Evolutionary conservation across 1,139 yeast species (phyloP), one percentile per base, ranked within the genome.

Genomic region (Lodderomyces elongisporus): DNA sequence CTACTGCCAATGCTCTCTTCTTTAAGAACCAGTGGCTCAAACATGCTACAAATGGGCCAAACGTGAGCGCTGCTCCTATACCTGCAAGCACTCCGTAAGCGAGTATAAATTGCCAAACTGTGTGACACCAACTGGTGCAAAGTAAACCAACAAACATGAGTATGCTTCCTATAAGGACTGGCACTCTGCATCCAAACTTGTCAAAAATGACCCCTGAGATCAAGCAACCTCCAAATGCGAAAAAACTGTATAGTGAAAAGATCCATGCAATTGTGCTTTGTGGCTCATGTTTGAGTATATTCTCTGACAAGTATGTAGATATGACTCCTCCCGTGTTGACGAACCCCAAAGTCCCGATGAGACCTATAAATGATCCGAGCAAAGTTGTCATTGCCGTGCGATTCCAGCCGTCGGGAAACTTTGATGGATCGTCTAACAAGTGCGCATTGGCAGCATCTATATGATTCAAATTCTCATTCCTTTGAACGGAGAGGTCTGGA

Each of bases 131-230:
- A 10, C 60, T 52, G 21, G 52, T 44, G 14, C 51, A 42, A 49
- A 58, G 49, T 16, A 53, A 37, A 2, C 63, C 63, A 3, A 43
- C 32, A 16, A 44, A 44, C 37, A 48, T 44, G 14, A 50, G 35
- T 2, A 46, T 30, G 2, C 40, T 40, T 1, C 61, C 55, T 9
- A 39, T 17, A 1, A 38, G 25, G 4, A 55, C 32, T 13, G 58
- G 56, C 6, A 39, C 34, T 22, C 35, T 40, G 32, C 49, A 44
- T 3, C 62, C 62, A 14, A 53, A 31, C 14, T 47, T 43, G 33
- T 55, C 56, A 38, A 52, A 57, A 3, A 56, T 34, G 0, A 80
- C 62, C 0, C 64, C 65, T 30, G 49, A 40, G 5, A 57, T 32
- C 10, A 57, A 30, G 1, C 47, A 42, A 31, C 48, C 42, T 2